Conservation (phyloP, 2,329 filamentous ascomycete genomes). For the Myotisia sp. region DNA sequence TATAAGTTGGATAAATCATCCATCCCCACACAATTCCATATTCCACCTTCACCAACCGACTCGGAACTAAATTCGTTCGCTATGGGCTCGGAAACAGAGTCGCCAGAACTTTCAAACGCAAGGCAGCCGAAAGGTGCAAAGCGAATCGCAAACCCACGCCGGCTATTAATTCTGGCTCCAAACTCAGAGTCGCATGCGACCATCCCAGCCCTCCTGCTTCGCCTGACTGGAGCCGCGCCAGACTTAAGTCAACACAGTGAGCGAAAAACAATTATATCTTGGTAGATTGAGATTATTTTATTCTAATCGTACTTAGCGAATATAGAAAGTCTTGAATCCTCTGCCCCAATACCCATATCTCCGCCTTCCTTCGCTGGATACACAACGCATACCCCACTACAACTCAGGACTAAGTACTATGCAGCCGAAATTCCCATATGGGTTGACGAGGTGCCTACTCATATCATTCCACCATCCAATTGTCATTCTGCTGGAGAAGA, state of each 20-base stretch:
- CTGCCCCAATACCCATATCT: constrained; percentile 10
- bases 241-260: constrained; percentile 12
- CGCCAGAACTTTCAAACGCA: no score
- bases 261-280: constrained; percentile 1
- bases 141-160: constrained; percentile 26
- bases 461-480: neutral
- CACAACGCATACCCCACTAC: constrained; percentile 31
- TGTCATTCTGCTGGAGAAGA: no score
- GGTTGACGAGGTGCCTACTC: constrained; percentile 32
- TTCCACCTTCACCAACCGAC: no score
- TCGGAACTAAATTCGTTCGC: no score
- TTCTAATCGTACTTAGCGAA: neutral
- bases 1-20: no score
- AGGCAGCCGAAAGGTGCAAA: neutral
- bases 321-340: neutral
- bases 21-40: no score
- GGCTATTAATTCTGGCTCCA: constrained; percentile 29
- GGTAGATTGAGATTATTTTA: neutral
- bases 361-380: constrained; percentile 31
- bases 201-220: constrained; percentile 25
- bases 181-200: constrained; percentile 21
- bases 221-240: constrained; percentile 23
- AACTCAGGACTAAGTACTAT: constrained; percentile 32
- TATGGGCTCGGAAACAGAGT: no score
- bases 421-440: constrained; percentile 31